Base-by-base conservation (phyloP, 306 rosid species). In the Hylodesmum podocarpum region DNA sequence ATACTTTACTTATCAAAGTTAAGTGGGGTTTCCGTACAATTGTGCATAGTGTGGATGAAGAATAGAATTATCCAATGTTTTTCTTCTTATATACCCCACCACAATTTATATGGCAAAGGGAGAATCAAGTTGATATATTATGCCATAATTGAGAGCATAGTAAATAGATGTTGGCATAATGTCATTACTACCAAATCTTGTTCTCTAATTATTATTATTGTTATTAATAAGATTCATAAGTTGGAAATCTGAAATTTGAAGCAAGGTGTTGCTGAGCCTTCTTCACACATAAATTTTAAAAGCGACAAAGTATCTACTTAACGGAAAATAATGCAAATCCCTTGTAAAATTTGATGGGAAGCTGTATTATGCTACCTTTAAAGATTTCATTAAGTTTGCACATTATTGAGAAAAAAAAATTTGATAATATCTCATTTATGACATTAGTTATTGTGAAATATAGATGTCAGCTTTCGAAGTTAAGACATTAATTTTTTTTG, bases 201-300 rank as follows among this genome's bases (percentile, higher is more conserved):
- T 71, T 15, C 49, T 51, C 28, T 34, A 15, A 27, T 6, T 27
- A 62, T 63, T 62, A 33, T 62, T 15, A 6, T 29, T 25, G 7
- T 53, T 41, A 19, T 31, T 74, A 19, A 28, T 74, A 19, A 28
- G 39, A 54, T 82, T 54, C 67, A 24, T 58, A 40, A 54, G 33
- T 15, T 64, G 34, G 67, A 46, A 77, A 66, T 55, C 80, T 78
- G 55, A 78, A 72, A 72, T 59, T 12, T 22, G 72, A 78, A 64
- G 79, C 76, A 78, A 82, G 51, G 66, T 66, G 73, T 28, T 41
- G 33, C 24, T 57, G 63, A 66, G 77, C 76, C 59, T 25, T 82
- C 72, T 66, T 77, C 81, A 64, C 66, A 36, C 1, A 21, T 0
- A 54, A 62, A 68, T 53, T 62, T 47, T 6, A 73, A 82, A 57